phyloP scores from a whole-genome alignment of 2,329 filamentous ascomycete species.

The Diaporthe capsici region DNA sequence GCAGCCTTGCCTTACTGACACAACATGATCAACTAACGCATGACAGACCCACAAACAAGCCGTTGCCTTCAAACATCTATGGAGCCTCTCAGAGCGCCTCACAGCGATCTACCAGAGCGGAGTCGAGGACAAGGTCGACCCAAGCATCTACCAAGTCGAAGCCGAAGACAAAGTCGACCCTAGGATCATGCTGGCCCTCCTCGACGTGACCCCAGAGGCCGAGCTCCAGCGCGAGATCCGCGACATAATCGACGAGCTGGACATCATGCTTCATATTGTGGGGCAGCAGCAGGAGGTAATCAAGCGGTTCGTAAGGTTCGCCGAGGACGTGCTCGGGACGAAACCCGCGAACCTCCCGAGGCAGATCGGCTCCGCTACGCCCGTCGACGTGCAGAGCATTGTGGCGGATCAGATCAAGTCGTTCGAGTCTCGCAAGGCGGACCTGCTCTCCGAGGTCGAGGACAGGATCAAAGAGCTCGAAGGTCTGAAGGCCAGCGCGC shows the following conservation, averaged over 20 bases:
- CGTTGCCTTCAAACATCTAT: constrained; percentile 54
- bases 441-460: constrained; percentile 46
- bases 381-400: background rate
- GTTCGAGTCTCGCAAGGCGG: constrained; percentile 49
- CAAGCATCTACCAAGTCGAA: constrained; percentile 13
- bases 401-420: constrained; percentile 44
- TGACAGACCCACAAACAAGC: constrained; percentile 55
- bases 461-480: constrained; percentile 53
- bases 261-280: constrained; percentile 59
- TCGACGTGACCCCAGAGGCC: constrained; percentile 59
- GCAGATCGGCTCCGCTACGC: background rate
- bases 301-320: constrained; percentile 47
- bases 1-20: background rate
- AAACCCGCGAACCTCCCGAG: background rate
- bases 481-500: constrained; percentile 49
- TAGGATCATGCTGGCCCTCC: constrained; percentile 44
- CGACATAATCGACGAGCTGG: constrained; percentile 63
- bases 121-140: constrained; percentile 40
- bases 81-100: constrained; percentile 50
- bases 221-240: constrained; percentile 59
- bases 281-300: constrained; percentile 53
- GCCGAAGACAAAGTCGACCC: constrained; percentile 18
- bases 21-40: background rate
- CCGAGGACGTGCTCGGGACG: constrained; percentile 43
- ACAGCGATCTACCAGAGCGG: constrained; percentile 46